phyloP scores from a whole-genome alignment of 371 early-diverging fungal genomes.

The Funneliformis caledonium region DNA sequence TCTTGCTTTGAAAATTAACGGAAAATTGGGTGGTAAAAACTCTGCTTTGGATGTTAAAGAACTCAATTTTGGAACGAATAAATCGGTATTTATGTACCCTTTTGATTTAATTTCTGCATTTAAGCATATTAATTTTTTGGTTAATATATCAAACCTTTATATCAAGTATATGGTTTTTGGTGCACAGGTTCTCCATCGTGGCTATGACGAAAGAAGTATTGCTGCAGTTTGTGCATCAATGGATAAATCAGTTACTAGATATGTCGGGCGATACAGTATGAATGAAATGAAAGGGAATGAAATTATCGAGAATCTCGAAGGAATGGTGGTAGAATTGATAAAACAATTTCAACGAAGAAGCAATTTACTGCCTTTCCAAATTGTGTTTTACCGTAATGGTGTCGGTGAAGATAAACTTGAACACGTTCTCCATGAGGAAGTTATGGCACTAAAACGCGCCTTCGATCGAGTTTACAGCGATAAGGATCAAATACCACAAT shows the following conservation, averaged over 20 bases:
- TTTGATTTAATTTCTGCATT: too few species aligned
- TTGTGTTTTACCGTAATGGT: constrained; percentile 94
- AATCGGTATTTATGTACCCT: constrained; percentile 49
- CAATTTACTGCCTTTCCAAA: constrained; percentile 78
- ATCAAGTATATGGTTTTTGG: constrained; percentile 73
- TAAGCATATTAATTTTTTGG: too few species aligned
- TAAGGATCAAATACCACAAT: constrained; percentile 64
- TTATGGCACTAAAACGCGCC: constrained; percentile 57
- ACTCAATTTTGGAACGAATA: constrained; percentile 63
- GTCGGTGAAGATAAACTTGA: constrained; percentile 91
- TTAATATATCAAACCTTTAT: not conserved
- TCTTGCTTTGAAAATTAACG: constrained; percentile 85
- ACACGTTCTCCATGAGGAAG: constrained; percentile 79
- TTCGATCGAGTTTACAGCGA: constrained; percentile 78
- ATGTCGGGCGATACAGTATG: constrained; percentile 77
- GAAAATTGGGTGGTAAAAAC: constrained; percentile 86
- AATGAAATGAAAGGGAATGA: constrained; percentile 72
- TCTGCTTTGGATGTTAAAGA: constrained; percentile 52
- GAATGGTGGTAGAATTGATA: constrained; percentile 82
- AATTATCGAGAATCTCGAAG: constrained; percentile 81
- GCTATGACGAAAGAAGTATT: constrained; percentile 67
- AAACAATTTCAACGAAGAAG: constrained; percentile 72
- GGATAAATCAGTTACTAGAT: constrained; percentile 85
- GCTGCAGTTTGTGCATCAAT: constrained; percentile 88
- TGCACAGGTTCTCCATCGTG: constrained; percentile 93